These are phyloP conservation scores for Aspergillus indologenus DNA, from an alignment of 495 filamentous ascomycete species.

Conservation along the genomic window DNA sequence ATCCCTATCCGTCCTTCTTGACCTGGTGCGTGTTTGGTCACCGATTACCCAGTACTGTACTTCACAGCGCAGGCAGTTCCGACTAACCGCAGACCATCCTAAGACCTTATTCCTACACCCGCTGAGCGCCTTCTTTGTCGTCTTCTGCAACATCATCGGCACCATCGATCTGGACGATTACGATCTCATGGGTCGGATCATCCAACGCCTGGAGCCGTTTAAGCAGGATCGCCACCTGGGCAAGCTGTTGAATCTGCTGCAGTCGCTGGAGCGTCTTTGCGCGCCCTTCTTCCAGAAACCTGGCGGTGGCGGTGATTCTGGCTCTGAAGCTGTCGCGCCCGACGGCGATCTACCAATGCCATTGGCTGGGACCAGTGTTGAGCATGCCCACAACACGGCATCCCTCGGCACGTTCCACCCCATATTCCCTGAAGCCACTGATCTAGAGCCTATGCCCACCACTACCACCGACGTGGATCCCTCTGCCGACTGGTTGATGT, in stretches of 20 bases:
- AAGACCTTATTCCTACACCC: slow-evolving; percentile 32
- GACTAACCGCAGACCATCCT: too few relatives aligned
- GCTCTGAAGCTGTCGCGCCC: too few relatives aligned
- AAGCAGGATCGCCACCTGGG: slow-evolving; percentile 22
- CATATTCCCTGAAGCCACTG: too few relatives aligned
- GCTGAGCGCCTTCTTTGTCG: slow-evolving; percentile 30
- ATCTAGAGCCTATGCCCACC: too few relatives aligned
- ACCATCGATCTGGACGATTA: slow-evolving; percentile 27
- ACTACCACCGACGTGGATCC: slow-evolving; percentile 1
- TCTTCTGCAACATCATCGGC: slow-evolving; percentile 33
- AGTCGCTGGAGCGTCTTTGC: slow-evolving; percentile 23
- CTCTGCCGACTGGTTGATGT: slow-evolving; percentile 28
- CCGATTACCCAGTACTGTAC: too few relatives aligned
- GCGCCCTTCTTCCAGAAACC: slow-evolving; percentile 22
- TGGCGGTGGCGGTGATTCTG: neutral
- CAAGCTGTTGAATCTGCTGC: slow-evolving; percentile 23
- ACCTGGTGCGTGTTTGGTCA: slow-evolving; percentile 20
- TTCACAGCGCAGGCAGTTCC: too few relatives aligned
- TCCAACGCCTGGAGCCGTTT: slow-evolving; percentile 22
- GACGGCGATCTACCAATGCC: too few relatives aligned
- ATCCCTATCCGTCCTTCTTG: slow-evolving; percentile 30
- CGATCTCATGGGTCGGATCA: slow-evolving; percentile 24
- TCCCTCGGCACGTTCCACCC: too few relatives aligned
- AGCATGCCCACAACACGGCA: too few relatives aligned
- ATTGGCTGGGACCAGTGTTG: too few relatives aligned